Conservation (phyloP, 108 stramenopile genomes). For the Licmophora abbreviata region DNA sequence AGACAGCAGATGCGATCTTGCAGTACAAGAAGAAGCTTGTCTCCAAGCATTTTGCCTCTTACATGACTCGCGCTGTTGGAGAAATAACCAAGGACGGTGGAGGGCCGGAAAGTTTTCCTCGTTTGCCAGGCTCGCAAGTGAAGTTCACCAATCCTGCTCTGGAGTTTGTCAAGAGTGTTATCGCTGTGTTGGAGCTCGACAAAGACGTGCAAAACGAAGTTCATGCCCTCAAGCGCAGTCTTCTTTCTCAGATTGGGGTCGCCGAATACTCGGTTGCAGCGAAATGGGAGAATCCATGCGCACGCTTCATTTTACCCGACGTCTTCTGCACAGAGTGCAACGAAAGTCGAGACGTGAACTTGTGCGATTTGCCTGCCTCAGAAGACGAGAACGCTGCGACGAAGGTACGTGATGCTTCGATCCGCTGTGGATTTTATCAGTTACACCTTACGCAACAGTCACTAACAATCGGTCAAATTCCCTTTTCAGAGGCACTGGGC, state of each 20-base stretch:
- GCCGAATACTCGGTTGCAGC: constrained; percentile 88
- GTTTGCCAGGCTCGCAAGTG: constrained; percentile 58
- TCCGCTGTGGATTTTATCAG: too few species aligned
- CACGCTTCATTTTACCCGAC: constrained; percentile 84
- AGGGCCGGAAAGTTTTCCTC: constrained; percentile 38
- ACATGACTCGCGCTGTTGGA: constrained; percentile 66
- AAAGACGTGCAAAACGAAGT: constrained; percentile 73
- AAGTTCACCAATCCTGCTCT: constrained; percentile 67
- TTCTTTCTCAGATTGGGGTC: constrained; percentile 90
- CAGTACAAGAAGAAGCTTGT: constrained; percentile 74
- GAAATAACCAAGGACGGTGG: constrained; percentile 69
- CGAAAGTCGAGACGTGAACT: constrained; percentile 86
- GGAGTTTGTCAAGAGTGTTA: constrained; percentile 91
- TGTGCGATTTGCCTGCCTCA: constrained; percentile 63
- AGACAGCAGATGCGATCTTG: constrained; percentile 45
- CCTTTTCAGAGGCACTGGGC: constrained; percentile 77
- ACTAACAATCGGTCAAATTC: constrained; percentile 1
- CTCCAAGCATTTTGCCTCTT: constrained; percentile 65
- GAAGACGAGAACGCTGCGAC: constrained; percentile 41
- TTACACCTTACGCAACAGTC: too few species aligned
- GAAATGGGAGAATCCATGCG: constrained; percentile 82
- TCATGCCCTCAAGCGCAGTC: constrained; percentile 65
- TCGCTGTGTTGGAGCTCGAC: constrained; percentile 83
- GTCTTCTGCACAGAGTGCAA: constrained; percentile 92
- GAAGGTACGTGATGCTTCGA: too few species aligned